Evolutionary conservation across 352 stramenopile genomes (phyloP).

Genomic region (Phytophthora parvispora): DNA sequence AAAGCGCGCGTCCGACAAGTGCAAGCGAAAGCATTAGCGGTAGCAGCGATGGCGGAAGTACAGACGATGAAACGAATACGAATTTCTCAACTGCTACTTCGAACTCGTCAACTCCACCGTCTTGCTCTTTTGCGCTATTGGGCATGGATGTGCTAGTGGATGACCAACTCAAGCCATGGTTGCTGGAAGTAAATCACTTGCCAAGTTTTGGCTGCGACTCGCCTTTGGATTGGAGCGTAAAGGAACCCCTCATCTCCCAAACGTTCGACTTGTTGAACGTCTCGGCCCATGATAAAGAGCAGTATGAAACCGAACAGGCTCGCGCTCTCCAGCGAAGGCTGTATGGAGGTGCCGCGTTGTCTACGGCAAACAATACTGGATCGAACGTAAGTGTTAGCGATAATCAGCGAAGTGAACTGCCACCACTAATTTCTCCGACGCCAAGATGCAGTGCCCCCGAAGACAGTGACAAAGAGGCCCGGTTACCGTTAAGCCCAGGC

Average conservation of each 20-base stretch:
- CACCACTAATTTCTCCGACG: conserved; percentile 17
- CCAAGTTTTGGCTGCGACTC: conserved; percentile 97
- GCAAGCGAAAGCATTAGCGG: conserved; percentile 9
- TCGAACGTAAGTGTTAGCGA: conserved; percentile 13
- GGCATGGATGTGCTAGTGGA: conserved; percentile 98
- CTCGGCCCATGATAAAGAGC: conserved; percentile 77
- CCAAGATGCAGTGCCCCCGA: conserved; percentile 12
- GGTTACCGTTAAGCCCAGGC: conserved; percentile 31
- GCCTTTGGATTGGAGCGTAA: conserved; percentile 96
- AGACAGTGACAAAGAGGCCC: conserved; percentile 21
- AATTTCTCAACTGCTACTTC: conserved; percentile 3
- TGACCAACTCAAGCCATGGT: conserved; percentile 94
- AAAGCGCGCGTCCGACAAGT: conserved; percentile 27
- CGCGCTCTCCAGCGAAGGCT: conserved; percentile 71
- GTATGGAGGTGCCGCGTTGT: conserved; percentile 48
- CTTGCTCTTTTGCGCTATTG: conserved; percentile 93
- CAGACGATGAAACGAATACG: conserved; percentile 1
- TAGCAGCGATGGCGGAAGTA: conserved; percentile 6
- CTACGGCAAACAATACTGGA: conserved; percentile 20
- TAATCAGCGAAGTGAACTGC: conserved; percentile 32
- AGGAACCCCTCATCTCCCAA: conserved; percentile 95
- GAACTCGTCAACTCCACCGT: conserved; percentile 28
- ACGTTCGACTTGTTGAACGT: conserved; percentile 92
- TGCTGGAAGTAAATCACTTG: conserved; percentile 99
- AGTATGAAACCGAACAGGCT: conserved; percentile 76